phyloP scores from a whole-genome alignment of 495 filamentous ascomycete genomes.

The Acidiella bohemica region DNA sequence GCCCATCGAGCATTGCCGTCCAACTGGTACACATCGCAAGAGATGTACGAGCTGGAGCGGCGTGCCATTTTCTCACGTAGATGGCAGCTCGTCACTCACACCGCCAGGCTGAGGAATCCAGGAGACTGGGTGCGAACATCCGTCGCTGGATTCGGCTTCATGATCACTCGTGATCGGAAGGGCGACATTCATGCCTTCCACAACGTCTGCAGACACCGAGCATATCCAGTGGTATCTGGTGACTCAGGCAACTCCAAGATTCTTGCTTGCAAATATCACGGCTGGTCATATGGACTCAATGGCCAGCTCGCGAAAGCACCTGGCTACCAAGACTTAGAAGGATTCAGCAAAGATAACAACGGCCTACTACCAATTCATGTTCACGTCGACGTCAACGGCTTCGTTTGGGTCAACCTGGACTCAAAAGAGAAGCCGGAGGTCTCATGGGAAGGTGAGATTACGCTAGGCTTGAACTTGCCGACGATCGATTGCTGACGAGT shows the following conservation, averaged over 20 bases:
- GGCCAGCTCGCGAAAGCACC: slow-evolving; percentile 47
- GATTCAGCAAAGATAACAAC: slow-evolving; percentile 44
- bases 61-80: slow-evolving; percentile 40
- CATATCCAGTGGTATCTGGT: slow-evolving; percentile 42
- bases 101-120: too few species aligned
- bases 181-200: slow-evolving; percentile 43
- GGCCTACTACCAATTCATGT: slow-evolving; percentile 35
- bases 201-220: slow-evolving; percentile 46
- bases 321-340: slow-evolving; percentile 38
- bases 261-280: slow-evolving; percentile 48
- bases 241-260: slow-evolving; percentile 36
- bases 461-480: slow-evolving; percentile 37
- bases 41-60: too few species aligned
- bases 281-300: slow-evolving; percentile 46
- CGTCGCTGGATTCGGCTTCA: slow-evolving; percentile 37
- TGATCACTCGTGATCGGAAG: slow-evolving; percentile 37
- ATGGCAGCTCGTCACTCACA: too few species aligned
- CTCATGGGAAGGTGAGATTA: slow-evolving; percentile 34
- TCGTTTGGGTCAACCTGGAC: slow-evolving; percentile 41
- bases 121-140: too few species aligned
- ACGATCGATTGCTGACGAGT: slow-evolving; percentile 31
- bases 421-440: slow-evolving; percentile 30
- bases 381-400: slow-evolving; percentile 36
- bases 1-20: too few species aligned
- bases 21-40: too few species aligned